Percentiles rank a stretch among this genome's conserved stretches.
Evolutionary conservation across 169 alveolate species (phyloP).

Genomic region (Plasmodium relictum): DNA sequence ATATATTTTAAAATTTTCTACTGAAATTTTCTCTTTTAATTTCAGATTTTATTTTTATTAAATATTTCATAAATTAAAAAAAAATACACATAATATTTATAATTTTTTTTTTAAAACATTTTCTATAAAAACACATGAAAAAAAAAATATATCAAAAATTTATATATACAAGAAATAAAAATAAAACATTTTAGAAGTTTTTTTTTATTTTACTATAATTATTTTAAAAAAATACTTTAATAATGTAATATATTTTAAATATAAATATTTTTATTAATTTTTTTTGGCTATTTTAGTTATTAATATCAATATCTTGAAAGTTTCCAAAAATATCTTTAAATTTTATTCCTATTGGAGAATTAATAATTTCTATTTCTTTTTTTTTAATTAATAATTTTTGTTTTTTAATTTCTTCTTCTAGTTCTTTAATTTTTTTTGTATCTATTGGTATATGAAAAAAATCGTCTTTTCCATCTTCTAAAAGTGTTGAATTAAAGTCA

Average conservation of each 20-base stretch:
- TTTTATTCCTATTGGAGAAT: conserved; percentile 65
- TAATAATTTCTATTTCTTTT: conserved; percentile 49
- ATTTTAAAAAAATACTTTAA: too few relatives aligned
- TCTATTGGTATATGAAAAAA: background rate
- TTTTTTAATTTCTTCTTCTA: conserved; percentile 61
- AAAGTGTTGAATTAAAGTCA: background rate
- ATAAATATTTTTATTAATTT: background rate
- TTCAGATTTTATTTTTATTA: too few relatives aligned
- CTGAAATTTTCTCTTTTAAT: too few relatives aligned
- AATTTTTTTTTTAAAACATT: too few relatives aligned
- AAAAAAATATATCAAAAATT: background rate
- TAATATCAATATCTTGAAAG: conserved; percentile 41
- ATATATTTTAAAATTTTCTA: too few relatives aligned
- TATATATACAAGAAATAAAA: background rate
- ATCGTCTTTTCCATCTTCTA: background rate
- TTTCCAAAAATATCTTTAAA: conserved; percentile 68
- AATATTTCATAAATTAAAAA: background rate
- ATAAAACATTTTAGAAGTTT: background rate
- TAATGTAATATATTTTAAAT: background rate
- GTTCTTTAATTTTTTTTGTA: conserved; percentile 39
- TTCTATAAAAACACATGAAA: background rate
- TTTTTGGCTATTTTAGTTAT: background rate
- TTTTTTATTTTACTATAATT: too few relatives aligned
- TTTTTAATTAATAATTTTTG: conserved; percentile 59
- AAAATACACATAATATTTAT: too few relatives aligned